These are phyloP conservation scores for Hordeum vulgare DNA, from an alignment of 176 grass and related monocot genomes.

Conservation along the genomic window DNA sequence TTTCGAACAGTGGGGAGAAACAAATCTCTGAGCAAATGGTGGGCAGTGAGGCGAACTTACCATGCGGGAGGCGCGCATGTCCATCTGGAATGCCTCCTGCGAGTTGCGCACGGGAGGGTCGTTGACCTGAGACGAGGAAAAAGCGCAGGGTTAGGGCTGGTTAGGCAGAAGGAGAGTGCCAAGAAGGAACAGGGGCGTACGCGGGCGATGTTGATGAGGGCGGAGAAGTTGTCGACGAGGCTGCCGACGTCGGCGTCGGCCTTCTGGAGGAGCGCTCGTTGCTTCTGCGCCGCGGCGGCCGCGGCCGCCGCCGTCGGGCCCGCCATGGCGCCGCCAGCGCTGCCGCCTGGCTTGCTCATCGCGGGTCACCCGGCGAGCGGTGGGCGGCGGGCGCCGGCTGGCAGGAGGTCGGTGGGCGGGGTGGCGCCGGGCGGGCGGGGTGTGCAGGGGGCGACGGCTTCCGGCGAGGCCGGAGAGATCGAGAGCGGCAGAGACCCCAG, in stretches of 20 bases:
- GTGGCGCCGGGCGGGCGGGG: not conserved
- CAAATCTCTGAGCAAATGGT: not conserved
- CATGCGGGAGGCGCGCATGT: constrained; percentile 49
- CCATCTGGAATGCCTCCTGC: constrained; percentile 80
- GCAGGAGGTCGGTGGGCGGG: not conserved
- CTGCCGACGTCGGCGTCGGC: constrained; percentile 55
- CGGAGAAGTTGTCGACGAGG: constrained; percentile 77
- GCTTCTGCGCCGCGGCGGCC: constrained; percentile 62
- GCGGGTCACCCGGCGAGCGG: not conserved
- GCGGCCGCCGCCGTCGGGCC: constrained; percentile 68
- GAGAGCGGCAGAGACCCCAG: no score
- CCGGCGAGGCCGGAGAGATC: no score
- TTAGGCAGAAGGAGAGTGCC: not conserved
- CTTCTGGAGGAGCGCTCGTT: constrained; percentile 67
- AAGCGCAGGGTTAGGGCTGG: not conserved
- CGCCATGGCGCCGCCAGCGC: constrained; percentile 21
- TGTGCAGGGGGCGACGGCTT: no score
- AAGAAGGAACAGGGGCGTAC: constrained; percentile 14
- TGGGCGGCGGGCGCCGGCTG: not conserved
- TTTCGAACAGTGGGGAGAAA: not conserved
- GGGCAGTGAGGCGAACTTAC: not conserved
- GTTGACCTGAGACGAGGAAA: constrained; percentile 44
- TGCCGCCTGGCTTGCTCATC: constrained; percentile 37
- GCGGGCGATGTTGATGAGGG: constrained; percentile 60
- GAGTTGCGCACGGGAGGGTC: constrained; percentile 84